phyloP scores from a whole-genome alignment of 2,329 filamentous ascomycete genomes.

The Epichloe gansuensis region DNA sequence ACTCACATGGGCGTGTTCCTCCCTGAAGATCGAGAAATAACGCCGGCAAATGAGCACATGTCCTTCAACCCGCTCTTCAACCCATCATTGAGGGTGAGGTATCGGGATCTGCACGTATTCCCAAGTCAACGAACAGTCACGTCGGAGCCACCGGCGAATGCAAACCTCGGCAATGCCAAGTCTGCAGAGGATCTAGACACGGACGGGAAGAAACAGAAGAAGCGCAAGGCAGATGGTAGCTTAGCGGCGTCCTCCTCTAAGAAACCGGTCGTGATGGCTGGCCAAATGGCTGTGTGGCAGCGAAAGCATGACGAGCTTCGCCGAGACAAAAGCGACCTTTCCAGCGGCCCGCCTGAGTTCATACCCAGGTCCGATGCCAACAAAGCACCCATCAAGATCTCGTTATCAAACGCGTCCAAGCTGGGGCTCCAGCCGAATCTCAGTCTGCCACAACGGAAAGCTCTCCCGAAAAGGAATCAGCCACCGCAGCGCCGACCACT shows the following conservation, averaged over 20 bases:
- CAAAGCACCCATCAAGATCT: conserved; percentile 19
- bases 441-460: background rate
- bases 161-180: conserved; percentile 16
- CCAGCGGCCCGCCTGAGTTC: background rate
- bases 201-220: conserved; percentile 34
- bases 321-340: conserved; percentile 6
- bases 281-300: conserved; percentile 33
- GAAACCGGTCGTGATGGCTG: conserved; percentile 28
- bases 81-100: conserved; percentile 53
- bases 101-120: conserved; percentile 66
- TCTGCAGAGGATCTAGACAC: conserved; percentile 14
- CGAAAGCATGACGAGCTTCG: conserved; percentile 31
- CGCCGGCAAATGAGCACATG: conserved; percentile 44
- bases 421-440: background rate
- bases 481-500: background rate
- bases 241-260: conserved; percentile 20
- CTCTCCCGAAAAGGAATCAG: background rate
- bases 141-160: conserved; percentile 29
- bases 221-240: conserved; percentile 37
- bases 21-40: conserved; percentile 49
- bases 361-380: conserved; percentile 1
- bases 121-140: conserved; percentile 52
- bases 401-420: conserved; percentile 14
- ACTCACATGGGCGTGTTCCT: conserved; percentile 81
- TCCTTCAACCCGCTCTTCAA: conserved; percentile 63